phyloP scores from a whole-genome alignment of 2,329 filamentous ascomycete genomes.

The Talaromyces sp. region DNA sequence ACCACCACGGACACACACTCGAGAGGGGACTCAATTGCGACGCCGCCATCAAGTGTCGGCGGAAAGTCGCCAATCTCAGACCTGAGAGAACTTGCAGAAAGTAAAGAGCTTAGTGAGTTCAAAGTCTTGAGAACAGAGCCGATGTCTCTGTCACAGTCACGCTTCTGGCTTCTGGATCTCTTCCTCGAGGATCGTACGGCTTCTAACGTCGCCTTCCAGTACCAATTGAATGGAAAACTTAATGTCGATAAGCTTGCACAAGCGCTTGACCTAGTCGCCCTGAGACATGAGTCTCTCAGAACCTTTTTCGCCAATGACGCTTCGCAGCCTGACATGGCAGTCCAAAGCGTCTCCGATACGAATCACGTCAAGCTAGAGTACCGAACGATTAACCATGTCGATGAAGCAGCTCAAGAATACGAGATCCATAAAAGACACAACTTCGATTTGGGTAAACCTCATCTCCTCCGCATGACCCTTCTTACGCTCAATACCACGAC shows the following conservation, averaged over 20 bases:
- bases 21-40: no score
- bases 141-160: conserved; percentile 35
- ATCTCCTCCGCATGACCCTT: conserved; percentile 24
- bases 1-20: no score
- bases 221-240: conserved; percentile 24
- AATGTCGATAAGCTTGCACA: conserved; percentile 18
- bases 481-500: conserved; percentile 25
- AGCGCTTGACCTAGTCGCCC: conserved; percentile 23
- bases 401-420: conserved; percentile 18
- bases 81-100: background rate
- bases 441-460: conserved; percentile 33
- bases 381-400: conserved; percentile 14
- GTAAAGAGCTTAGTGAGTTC: conserved; percentile 17
- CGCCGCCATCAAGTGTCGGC: no score
- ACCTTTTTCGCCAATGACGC: conserved; percentile 18
- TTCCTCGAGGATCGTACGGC: conserved; percentile 20
- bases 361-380: conserved; percentile 22
- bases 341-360: conserved; percentile 19
- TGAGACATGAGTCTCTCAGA: conserved; percentile 22
- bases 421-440: conserved; percentile 16
- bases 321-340: conserved; percentile 15
- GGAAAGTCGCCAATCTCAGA: background rate
- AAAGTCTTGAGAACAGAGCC: conserved; percentile 5
- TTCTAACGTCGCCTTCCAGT: conserved; percentile 28
- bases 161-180: conserved; percentile 31